Base-by-base conservation (phyloP, 1,139 yeast genomes). In the Magnusiomyces fungicola region DNA sequence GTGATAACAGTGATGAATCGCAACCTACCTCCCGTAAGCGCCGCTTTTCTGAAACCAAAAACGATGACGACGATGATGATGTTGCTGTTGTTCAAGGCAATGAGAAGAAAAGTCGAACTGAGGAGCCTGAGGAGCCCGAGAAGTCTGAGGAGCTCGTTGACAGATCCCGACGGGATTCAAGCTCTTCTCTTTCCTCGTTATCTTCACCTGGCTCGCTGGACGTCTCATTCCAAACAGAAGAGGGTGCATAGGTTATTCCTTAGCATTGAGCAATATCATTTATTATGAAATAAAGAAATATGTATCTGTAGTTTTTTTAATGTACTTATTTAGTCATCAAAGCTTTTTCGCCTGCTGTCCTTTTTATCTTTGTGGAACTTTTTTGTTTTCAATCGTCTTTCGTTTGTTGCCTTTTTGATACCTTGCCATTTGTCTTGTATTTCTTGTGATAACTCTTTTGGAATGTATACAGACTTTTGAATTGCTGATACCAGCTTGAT, bases 381-480 rank as follows among this genome's bases (percentile, higher is more conserved):
- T 65, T 86, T 86, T 18, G 67, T 63, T 48, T 68, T 67, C 37
- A 81, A 61, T 45, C 88, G 61, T 43, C 66, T 68, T 54, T 78
- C 80, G 48, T 77, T 75, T 14, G 76, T 66, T 45, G 63, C 71
- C 32, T 68, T 69, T 29, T 69, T 68, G 46, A 83, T 68, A 12
- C 68, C 68, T 14, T 69, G 68, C 95, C 94, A 85, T 60, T 76
- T 75, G 50, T 69, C 61, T 49, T 69, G 56, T 50, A 78, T 80
- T 33, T 71, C 78, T 40, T 69, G 73, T 23, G 74, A 68, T 0
- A 72, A 66, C 41, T 81, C 87, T 0, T 68, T 69, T 1, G 78
- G 78, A 52, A 83, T 75, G 52, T 66, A 66, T 0, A 76, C 78
- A 2, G 65, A 61, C 1, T 64, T 64, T 55, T 72, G 75, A 50